Percentiles rank a stretch among this genome's conserved stretches.
Conservation (phyloP, 2,329 filamentous ascomycete species). For the Davidsoniella virescens region DNA sequence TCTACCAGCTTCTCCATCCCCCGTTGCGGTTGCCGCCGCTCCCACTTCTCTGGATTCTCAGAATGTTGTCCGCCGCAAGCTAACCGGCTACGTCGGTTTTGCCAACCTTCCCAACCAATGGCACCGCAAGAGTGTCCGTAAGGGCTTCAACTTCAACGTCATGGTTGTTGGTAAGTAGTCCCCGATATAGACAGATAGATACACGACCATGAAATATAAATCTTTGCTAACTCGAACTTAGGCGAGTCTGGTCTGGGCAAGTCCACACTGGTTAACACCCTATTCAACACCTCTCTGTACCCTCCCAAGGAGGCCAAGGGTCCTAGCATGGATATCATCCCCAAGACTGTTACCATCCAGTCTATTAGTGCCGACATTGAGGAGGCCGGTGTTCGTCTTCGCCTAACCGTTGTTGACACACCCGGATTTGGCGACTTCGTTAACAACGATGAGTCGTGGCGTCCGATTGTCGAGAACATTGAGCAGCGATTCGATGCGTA, state of each 20-base stretch:
- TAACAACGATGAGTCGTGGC: slow-evolving; percentile 99
- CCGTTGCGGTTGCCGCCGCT: slow-evolving; percentile 22
- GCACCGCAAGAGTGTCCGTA: slow-evolving; percentile 99
- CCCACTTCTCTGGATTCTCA: slow-evolving; percentile 51
- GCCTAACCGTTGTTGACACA: slow-evolving; percentile 92
- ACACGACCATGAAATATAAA: not conserved
- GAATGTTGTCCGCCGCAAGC: slow-evolving; percentile 95
- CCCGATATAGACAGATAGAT: not conserved
- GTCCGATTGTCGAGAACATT: slow-evolving; percentile 98
- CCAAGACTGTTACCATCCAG: slow-evolving; percentile 92
- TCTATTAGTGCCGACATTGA: slow-evolving; percentile 94
- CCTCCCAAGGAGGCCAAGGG: slow-evolving; percentile 97
- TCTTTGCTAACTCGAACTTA: slow-evolving; percentile 23
- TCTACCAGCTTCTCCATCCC: slow-evolving; percentile 12
- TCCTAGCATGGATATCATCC: slow-evolving; percentile 92
- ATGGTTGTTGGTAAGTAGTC: slow-evolving; percentile 93
- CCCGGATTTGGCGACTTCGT: slow-evolving; percentile 98
- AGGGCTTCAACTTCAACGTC: slow-evolving; percentile 99
- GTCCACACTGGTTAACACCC: slow-evolving; percentile 95
- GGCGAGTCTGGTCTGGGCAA: slow-evolving; percentile 99
- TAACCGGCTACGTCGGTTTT: slow-evolving; percentile 97
- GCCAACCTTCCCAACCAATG: slow-evolving; percentile 98
- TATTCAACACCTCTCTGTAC: slow-evolving; percentile 99
- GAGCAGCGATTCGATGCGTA: slow-evolving; percentile 98
- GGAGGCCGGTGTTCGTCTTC: slow-evolving; percentile 92